Conservation (phyloP, 169 alveolate species). For the Plasmodium knowlesi region DNA sequence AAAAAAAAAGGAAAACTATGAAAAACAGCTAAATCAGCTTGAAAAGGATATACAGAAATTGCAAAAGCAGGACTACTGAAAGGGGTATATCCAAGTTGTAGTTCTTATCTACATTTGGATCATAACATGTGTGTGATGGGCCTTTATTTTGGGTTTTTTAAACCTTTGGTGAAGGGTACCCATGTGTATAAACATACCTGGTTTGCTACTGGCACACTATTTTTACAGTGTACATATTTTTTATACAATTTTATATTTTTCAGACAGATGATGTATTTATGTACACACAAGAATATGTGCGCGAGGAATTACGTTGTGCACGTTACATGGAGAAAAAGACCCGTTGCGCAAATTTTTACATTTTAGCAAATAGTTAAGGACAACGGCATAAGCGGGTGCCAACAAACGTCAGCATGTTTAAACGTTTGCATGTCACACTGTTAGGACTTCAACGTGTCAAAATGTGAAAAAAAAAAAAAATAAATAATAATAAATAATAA, state of each 20-base stretch:
- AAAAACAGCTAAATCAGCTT: constrained; percentile 54
- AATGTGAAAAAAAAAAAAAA: not conserved
- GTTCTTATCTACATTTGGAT: not conserved
- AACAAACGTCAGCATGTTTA: not conserved
- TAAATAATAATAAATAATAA: too few species aligned
- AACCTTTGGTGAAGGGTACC: not conserved
- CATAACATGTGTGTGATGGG: not conserved
- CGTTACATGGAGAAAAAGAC: not conserved
- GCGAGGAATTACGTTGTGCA: not conserved
- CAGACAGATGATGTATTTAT: not conserved
- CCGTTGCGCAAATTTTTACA: not conserved
- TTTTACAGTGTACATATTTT: not conserved
- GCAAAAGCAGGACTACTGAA: constrained; percentile 34
- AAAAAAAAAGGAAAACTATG: constrained; percentile 72
- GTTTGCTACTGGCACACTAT: not conserved
- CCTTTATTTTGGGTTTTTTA: not conserved
- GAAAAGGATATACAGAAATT: constrained; percentile 73
- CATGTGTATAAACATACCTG: not conserved
- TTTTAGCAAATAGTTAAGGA: not conserved
- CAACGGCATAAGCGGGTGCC: not conserved
- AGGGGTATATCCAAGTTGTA: not conserved
- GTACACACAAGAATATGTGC: not conserved
- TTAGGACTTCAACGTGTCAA: not conserved
- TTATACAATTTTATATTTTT: not conserved
- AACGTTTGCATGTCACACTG: not conserved